Conservation (phyloP, 2,329 filamentous ascomycete genomes). For the Aulographum hederae region DNA sequence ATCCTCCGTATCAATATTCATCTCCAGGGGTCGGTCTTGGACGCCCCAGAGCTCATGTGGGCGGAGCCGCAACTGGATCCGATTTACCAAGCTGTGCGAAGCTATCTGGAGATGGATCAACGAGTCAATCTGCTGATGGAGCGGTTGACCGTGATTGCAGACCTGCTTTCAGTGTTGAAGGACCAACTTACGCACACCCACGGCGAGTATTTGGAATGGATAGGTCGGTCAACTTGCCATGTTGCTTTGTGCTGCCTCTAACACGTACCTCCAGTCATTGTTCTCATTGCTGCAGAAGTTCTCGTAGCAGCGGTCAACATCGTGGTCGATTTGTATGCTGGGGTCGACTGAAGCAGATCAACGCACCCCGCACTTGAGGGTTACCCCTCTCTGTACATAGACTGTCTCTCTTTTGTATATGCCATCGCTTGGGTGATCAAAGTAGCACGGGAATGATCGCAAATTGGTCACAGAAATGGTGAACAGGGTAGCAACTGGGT, state of each 20-base stretch:
- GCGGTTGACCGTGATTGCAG: conserved; percentile 78
- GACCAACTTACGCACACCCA: conserved; percentile 80
- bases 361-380: no score
- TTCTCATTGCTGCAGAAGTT: conserved; percentile 91
- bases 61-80: conserved; percentile 92
- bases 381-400: no score
- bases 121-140: conserved; percentile 78
- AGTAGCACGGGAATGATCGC: no score
- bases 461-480: no score
- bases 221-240: conserved; percentile 8
- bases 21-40: conserved; percentile 86
- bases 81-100: conserved; percentile 85
- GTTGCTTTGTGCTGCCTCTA: no score
- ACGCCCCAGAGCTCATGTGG: conserved; percentile 97
- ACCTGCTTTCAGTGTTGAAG: conserved; percentile 81
- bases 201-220: conserved; percentile 32
- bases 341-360: conserved; percentile 35
- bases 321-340: conserved; percentile 76
- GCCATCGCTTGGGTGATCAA: no score
- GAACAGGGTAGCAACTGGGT: no score
- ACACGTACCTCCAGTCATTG: no score
- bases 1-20: conserved; percentile 97
- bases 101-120: conserved; percentile 97
- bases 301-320: conserved; percentile 88
- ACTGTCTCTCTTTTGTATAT: no score